Evolutionary conservation across 768 basidiomycete species (phyloP).

Genomic region (Glaciozyma antarctica): DNA sequence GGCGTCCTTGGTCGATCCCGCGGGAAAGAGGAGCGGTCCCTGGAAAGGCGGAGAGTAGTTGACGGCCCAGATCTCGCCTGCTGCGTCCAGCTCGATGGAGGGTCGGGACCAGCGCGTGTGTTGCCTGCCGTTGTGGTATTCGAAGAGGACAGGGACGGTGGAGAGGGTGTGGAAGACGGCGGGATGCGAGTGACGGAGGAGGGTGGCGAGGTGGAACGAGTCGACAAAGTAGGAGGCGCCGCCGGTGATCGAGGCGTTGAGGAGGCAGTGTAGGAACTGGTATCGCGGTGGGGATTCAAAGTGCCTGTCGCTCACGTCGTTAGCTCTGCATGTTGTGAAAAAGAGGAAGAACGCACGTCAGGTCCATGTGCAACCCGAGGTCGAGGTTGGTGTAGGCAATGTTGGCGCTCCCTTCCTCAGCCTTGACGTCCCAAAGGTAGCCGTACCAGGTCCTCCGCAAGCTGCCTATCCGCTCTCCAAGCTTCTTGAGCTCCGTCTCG

Average conservation of each 20-base stretch:
- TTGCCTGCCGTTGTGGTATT: constrained; percentile 84
- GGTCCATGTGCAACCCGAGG: constrained; percentile 83
- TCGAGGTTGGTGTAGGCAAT: constrained; percentile 90
- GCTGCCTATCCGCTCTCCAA: constrained; percentile 63
- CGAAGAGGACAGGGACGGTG: constrained; percentile 63
- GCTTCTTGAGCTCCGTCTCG: constrained; percentile 55
- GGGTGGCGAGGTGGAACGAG: constrained; percentile 54
- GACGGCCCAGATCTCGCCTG: constrained; percentile 50
- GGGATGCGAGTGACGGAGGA: constrained; percentile 47
- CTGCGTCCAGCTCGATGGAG: constrained; percentile 54
- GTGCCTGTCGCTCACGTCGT: constrained; percentile 49
- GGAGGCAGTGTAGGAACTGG: constrained; percentile 82
- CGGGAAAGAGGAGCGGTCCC: constrained; percentile 53
- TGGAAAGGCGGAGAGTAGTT: constrained; percentile 96
- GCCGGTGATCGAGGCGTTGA: constrained; percentile 55
- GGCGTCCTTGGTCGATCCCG: constrained; percentile 5
- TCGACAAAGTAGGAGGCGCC: constrained; percentile 84
- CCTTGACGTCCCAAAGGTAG: constrained; percentile 52
- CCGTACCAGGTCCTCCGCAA: constrained; percentile 86
- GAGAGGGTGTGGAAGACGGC: constrained; percentile 54
- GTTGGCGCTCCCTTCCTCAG: constrained; percentile 62
- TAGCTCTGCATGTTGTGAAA: background rate
- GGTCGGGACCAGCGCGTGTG: constrained; percentile 64
- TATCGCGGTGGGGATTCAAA: constrained; percentile 83
- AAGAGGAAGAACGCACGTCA: constrained; percentile 55